Evolutionary conservation across 208 protist species (phyloP), one percentile per base, ranked within the genome.

Genomic region (Lotmaria passim): DNA sequence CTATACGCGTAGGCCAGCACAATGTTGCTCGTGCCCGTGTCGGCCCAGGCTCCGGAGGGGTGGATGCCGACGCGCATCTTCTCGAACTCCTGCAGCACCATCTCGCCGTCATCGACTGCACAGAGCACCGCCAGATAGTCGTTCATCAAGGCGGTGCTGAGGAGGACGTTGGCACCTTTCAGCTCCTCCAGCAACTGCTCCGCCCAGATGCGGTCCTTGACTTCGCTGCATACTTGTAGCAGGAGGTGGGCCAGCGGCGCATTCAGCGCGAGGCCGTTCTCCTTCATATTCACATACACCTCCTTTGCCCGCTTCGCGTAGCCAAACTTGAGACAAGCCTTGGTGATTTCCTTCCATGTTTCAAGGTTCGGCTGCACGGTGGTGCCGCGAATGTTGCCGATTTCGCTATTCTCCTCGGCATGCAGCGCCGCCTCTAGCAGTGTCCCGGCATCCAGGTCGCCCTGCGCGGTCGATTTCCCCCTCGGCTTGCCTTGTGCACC

Each of bases 1-100:
- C 84, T 14, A 34, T 81, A 83, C 23, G 82, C 77, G n/a, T 77
- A 77, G 15, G 48, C 64, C 1, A 94, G 55, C 4, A 93, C 58
- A 1, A 80, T 78, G 73, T 93, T 97, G 78, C 86, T 95, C 30
- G 84, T 96, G 21, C 81, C 78, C 12, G 83, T 79, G 69, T 96
- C 71, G 0, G 91, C 75, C 60, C 79, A 77, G 14, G 82, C 86
- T 24, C 81, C 79, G 17, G 83, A 91, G 4, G 51, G 44, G 68
- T 91, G 79, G 7, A 94, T 91, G 51, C 89, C 89, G 14, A 90
- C 51, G 41, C 73, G 43, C 83, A 95, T 93, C 59, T 90, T 69
- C 30, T 91, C 75, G 71, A 94, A 85, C 24, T 84, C 65, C 8
- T 10, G 1, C 10, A 86, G 69, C 3, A 96, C 12, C 17, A 58